Evolutionary conservation across 257 asterid genomes (phyloP).

Genomic region (Schizonepeta tenuifolia): DNA sequence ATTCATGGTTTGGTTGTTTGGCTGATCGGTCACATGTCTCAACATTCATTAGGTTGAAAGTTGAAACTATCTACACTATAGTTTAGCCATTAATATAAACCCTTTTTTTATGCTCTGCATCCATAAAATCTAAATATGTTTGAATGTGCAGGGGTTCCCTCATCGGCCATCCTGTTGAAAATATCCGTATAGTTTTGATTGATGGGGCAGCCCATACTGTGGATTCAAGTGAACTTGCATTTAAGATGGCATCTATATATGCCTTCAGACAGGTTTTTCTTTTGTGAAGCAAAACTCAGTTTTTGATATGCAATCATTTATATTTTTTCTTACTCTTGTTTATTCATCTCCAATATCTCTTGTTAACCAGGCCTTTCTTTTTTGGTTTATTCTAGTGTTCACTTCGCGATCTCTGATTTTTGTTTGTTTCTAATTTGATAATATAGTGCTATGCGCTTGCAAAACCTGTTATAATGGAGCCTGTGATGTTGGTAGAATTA

Average conservation of each 20-base stretch:
- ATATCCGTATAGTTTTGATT: conserved; percentile 79
- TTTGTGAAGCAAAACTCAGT: conserved; percentile 19
- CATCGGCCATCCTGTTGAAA: conserved; percentile 98
- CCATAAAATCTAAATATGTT: conserved; percentile 24
- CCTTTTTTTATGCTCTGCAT: not conserved
- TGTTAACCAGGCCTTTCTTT: not conserved
- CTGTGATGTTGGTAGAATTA: conserved; percentile 91
- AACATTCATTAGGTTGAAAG: not conserved
- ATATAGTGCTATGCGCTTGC: conserved; percentile 70
- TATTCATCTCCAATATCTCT: not conserved
- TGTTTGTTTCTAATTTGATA: conserved; percentile 10
- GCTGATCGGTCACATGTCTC: conserved; percentile 11
- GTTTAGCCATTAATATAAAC: not conserved
- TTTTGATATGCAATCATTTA: not conserved
- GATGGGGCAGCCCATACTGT: conserved; percentile 97
- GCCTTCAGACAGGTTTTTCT: conserved; percentile 93
- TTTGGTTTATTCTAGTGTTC: not conserved
- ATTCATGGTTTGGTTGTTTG: conserved; percentile 19
- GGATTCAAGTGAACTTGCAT: conserved; percentile 99
- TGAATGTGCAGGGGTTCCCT: conserved; percentile 82
- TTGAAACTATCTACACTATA: not conserved
- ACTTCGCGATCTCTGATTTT: conserved; percentile 25
- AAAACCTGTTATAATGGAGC: conserved; percentile 94
- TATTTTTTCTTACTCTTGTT: conserved; percentile 12
- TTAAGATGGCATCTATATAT: conserved; percentile 92